Evolutionary conservation across 306 rosid genomes (phyloP).

Genomic region (Cyclanthera cordifolia): DNA sequence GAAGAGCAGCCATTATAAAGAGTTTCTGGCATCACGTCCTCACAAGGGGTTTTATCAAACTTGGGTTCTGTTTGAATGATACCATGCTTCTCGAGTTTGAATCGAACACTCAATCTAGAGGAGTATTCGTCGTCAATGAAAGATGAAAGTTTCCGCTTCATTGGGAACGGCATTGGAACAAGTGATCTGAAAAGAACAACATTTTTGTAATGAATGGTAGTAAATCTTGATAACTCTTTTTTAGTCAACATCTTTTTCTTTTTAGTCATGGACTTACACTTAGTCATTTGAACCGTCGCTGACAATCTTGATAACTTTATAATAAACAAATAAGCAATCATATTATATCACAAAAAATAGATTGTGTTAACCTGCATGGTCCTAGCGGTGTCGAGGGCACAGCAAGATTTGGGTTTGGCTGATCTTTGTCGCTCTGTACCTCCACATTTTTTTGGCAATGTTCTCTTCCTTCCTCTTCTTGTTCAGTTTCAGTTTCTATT

Average conservation of each 20-base stretch:
- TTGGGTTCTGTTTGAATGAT: slow-evolving; percentile 32
- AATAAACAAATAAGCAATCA: background rate
- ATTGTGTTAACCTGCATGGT: slow-evolving; percentile 38
- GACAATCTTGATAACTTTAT: background rate
- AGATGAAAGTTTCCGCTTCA: slow-evolving; percentile 54
- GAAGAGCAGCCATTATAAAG: slow-evolving; percentile 43
- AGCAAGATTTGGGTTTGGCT: slow-evolving; percentile 22
- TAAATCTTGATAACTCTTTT: background rate
- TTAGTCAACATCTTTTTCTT: no score
- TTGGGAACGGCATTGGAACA: slow-evolving; percentile 42
- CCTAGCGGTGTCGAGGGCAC: slow-evolving; percentile 43
- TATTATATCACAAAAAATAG: background rate
- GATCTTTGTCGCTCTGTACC: slow-evolving; percentile 35
- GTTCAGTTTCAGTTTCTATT: slow-evolving; percentile 34
- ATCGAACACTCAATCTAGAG: slow-evolving; percentile 37
- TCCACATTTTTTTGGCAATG: slow-evolving; percentile 30
- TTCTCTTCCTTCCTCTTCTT: slow-evolving; percentile 67
- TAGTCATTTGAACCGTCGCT: no score
- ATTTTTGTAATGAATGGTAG: background rate
- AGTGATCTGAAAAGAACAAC: slow-evolving; percentile 12
- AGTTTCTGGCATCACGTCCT: slow-evolving; percentile 49
- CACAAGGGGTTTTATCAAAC: slow-evolving; percentile 33
- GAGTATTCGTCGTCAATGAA: slow-evolving; percentile 38
- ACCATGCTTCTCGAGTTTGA: slow-evolving; percentile 41
- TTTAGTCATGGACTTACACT: no score